Conservation (phyloP, 176 grass and related monocot genomes). For the Saccharum officinarum region DNA sequence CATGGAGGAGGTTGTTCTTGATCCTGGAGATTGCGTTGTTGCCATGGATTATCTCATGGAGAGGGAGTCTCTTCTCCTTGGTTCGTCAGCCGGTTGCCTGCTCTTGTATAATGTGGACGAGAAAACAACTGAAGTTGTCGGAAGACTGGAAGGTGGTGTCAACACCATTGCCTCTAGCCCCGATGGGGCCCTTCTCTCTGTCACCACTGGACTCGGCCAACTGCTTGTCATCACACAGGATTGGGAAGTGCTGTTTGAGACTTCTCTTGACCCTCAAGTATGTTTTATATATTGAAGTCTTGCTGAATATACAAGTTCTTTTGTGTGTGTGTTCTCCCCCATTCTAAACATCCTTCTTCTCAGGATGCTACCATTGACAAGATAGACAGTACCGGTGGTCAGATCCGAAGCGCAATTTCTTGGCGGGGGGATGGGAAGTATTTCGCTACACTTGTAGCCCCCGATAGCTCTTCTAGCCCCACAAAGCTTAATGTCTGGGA, state of each 20-base stretch:
- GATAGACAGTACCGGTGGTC: slow-evolving; percentile 23
- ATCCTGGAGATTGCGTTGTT: slow-evolving; percentile 60
- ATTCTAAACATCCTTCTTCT: slow-evolving; percentile 41
- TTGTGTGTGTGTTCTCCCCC: neutral
- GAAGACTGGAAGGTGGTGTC: slow-evolving; percentile 87
- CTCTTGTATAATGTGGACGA: slow-evolving; percentile 72
- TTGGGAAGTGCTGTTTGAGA: slow-evolving; percentile 92
- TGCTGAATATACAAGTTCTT: neutral
- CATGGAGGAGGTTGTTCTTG: slow-evolving; percentile 57
- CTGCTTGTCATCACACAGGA: slow-evolving; percentile 84
- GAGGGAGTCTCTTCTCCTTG: slow-evolving; percentile 82
- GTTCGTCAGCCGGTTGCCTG: slow-evolving; percentile 65
- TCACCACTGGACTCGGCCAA: slow-evolving; percentile 75
- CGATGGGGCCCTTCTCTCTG: slow-evolving; percentile 76
- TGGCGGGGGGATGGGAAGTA: slow-evolving; percentile 90
- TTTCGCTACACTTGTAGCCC: slow-evolving; percentile 67
- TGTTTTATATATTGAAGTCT: slow-evolving; percentile 34
- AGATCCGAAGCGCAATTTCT: slow-evolving; percentile 67
- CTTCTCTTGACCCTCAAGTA: slow-evolving; percentile 65
- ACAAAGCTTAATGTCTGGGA: slow-evolving; percentile 82
- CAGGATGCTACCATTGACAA: slow-evolving; percentile 46
- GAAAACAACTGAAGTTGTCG: slow-evolving; percentile 74
- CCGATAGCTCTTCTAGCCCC: slow-evolving; percentile 32
- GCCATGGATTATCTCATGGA: slow-evolving; percentile 98
- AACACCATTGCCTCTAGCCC: slow-evolving; percentile 77